Base-by-base conservation (phyloP, 352 stramenopile genomes). In the Globisporangium echinulatum region DNA sequence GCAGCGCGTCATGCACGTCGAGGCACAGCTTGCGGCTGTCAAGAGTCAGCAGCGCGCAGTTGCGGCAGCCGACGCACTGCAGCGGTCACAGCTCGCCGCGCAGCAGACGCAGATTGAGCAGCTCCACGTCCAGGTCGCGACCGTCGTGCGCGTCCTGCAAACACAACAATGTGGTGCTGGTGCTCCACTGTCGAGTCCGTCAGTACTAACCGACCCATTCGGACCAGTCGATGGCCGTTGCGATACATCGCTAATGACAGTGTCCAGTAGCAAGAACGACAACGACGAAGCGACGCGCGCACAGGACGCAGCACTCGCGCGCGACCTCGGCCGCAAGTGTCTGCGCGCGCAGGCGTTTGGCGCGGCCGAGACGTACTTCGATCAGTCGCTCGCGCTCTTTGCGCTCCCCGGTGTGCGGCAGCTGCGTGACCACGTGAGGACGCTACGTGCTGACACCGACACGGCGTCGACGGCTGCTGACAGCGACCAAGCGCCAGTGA, bases 321-420 rank as follows among this genome's bases (percentile, higher is more conserved):
- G 79, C 42, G 79, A 92, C 62, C 58, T 92, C 17, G 82, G 79
- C 8, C 82, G 75, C 46, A 86, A 85, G 47, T 82, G 69, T 60
- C 66, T 68, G 51, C 75, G 79, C 14, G 65, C 81, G 49, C 62
- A 67, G 37, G 68, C 87, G 49, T 72, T 68, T 25, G 61, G 63
- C 0, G 49, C 85, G 1, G 78, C 79, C 4, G 67, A 81, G 50
- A 72, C 74, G 48, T 88, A 88, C 59, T 88, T 92, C 51, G 69
- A 74, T 42, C 68, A 66, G 37, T 92, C 82, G 5, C 54, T 90
- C 15, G 68, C 80, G 47, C 53, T 87, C 13, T 74, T 85, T 46
- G 61, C 70, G 0, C 62, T 92, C 3, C 79, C 82, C 11, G 79
- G 82, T 10, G 82, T 92, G 3, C 50, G 64, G 7, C 63, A 69